Evolutionary conservation across 1,284 basidiomycete species (phyloP), one percentile per base, ranked within the genome.

Genomic region (Inonotus obliquus): DNA sequence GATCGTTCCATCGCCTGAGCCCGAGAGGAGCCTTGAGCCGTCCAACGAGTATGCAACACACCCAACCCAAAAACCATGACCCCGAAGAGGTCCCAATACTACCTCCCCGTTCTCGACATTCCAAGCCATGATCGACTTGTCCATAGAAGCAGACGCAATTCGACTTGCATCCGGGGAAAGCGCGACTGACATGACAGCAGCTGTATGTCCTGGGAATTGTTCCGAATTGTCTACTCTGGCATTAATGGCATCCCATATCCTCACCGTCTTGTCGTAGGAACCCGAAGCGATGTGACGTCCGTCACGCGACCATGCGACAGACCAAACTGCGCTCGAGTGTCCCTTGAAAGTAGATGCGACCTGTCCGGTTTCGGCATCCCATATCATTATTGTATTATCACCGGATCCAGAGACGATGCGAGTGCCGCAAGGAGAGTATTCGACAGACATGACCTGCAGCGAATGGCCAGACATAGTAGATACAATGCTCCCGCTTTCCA

Each of bases 371-470:
- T 44, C 3, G 1, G 41, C 41, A 17, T 44, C 13, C 41, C 41
- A 44, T 17, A 44, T 19, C 17, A 44, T 14, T 1, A 44, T 19
- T 19, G 41, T 7, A 17, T 44, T 17, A 14, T 44, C 41, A 6
- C 1, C 11, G 1, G 41, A 44, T 6, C 41, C 41, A 44, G 41
- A 44, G 14, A 62, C 60, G 41, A 66, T 59, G 25, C 48, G 54
- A 10, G 14, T 35, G 17, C 65, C 65, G 54, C 63, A 61, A 23
- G 61, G 65, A 7, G 63, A 62, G 32, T 59, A 67, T 27, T 58
- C 61, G 1, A 69, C 54, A 37, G 54, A 61, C 3, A 14, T 23
- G 29, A 44, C 41, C 14, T 4, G 17, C 14, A 44, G 17, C 41
- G 19, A 19, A 14, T 44, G 2, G 17, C 41, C 41, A n/a, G 14